Base-by-base conservation (phyloP, 495 filamentous ascomycete species). In the Platismatia glauca region DNA sequence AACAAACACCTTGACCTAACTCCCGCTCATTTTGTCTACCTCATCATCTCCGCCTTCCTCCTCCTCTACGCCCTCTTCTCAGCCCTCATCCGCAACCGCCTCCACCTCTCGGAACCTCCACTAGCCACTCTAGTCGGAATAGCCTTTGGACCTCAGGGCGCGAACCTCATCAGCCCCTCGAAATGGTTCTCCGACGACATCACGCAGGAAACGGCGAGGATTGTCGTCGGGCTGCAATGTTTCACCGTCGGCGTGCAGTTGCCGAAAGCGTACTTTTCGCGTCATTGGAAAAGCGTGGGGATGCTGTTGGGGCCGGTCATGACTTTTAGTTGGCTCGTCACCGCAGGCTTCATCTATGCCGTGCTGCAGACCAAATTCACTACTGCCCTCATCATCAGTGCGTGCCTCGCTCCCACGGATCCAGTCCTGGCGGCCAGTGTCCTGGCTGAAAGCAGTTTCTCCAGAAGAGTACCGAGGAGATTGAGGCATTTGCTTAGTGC, bases 91-190 rank as follows among this genome's bases (percentile, higher is more conserved):
- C 73, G 77, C 33, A 81, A 81, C 60, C 69, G 72, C 15, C 72
- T 82, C 7, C 78, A 81, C 68, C 76, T 82, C 24, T 78, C 76
- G 27, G 79, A 82, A 67, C 79, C 78, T 0, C 79, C 78, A 1
- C 69, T 82, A 7, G 79, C 78, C 16, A 72, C 75, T 12, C 59
- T 81, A 41, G 68, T 77, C 52, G 78, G 78, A 29, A 80, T 81
- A 60, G 41, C 75, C 34, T 69, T 78, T 41, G 79, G 79, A 0
- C 77, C 79, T 0, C 44, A 63, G 3, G 72, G 63, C 9, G 44
- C 76, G 3, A 67, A 70, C 46, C 60, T 75, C 57, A 60, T 81
- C 24, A 71, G 60, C 11, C 78, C 78, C 7, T 61, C 59, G 16
- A 41, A 62, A 59, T 81, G 79, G 79, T 67, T 75, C 58, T 64